A percentile compares a stretch with the other conserved stretches of the same genome.
Conservation (phyloP, 2,329 filamentous ascomycete genomes). For the Calonectria montana region DNA sequence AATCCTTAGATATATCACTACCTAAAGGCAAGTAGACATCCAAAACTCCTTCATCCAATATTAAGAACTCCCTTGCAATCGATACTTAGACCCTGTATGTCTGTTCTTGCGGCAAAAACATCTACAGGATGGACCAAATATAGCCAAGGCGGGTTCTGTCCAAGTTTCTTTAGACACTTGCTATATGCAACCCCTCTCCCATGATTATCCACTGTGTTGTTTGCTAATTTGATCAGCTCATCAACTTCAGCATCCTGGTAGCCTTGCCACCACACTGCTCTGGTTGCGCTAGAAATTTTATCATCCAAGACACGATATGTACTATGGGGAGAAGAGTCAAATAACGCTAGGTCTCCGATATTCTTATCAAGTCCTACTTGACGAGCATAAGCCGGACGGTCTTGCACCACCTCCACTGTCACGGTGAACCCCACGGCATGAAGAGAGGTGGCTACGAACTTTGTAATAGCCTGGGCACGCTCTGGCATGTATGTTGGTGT, state of each 20-base stretch:
- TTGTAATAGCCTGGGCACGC: neutral
- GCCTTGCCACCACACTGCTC: constrained; percentile 9
- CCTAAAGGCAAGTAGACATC: neutral
- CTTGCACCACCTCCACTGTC: neutral
- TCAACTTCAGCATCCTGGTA: neutral
- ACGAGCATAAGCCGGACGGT: neutral
- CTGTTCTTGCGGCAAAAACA: neutral
- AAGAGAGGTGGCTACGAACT: neutral
- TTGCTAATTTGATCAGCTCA: constrained; percentile 1
- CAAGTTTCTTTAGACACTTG: neutral
- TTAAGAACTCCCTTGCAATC: constrained; percentile 4
- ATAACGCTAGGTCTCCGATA: neutral
- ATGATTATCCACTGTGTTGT: neutral
- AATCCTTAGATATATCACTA: too few relatives aligned
- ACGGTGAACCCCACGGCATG: neutral
- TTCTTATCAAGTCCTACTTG: constrained; percentile 1
- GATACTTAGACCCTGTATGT: neutral
- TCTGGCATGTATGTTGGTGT: constrained; percentile 5
- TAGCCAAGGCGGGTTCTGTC: neutral
- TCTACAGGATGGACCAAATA: neutral
- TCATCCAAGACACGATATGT: constrained; percentile 9
- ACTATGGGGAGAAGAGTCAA: constrained; percentile 8
- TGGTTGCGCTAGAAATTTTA: neutral
- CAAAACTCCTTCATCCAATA: neutral
- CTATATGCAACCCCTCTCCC: neutral